A percentile compares a stretch with the other conserved stretches of the same genome.
Evolutionary conservation across 2,329 filamentous ascomycete species (phyloP).

Genomic region (Thermomyces lanuginosus): DNA sequence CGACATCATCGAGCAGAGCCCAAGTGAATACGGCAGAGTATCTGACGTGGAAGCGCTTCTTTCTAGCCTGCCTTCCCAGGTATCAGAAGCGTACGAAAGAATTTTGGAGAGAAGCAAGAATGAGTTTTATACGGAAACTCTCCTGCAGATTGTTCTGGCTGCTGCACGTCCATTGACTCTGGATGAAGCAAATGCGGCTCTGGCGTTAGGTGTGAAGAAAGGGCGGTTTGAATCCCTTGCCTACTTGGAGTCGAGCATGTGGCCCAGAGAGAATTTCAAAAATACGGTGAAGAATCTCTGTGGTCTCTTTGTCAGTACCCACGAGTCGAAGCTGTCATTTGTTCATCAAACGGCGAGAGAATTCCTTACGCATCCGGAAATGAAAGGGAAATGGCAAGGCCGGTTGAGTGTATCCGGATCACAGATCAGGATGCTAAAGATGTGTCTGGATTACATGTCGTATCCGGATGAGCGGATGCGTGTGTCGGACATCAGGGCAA

Average conservation of each 20-base stretch:
- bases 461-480: no score
- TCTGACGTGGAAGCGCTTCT: neutral
- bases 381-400: neutral
- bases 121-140: slow-evolving; percentile 1
- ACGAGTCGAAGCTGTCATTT: slow-evolving; percentile 1
- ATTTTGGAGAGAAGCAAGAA: slow-evolving; percentile 8
- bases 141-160: slow-evolving; percentile 9
- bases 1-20: slow-evolving; percentile 12
- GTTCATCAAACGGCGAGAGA: slow-evolving; percentile 2
- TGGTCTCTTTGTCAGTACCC: slow-evolving; percentile 1
- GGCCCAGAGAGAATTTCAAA: no score
- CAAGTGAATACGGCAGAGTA: slow-evolving; percentile 8
- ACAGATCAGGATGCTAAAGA: neutral
- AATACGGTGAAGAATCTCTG: no score
- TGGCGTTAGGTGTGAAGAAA: no score
- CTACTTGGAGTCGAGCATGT: no score
- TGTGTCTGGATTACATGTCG: slow-evolving; percentile 1
- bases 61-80: slow-evolving; percentile 11
- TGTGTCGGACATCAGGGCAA: no score
- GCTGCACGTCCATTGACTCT: slow-evolving; percentile 4
- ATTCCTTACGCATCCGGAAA: slow-evolving; percentile 1
- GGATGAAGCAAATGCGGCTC: slow-evolving; percentile 5
- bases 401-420: neutral
- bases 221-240: no score
- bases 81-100: slow-evolving; percentile 17